phyloP scores from a whole-genome alignment of 352 stramenopile species.

The Phytophthora pinifolia region DNA sequence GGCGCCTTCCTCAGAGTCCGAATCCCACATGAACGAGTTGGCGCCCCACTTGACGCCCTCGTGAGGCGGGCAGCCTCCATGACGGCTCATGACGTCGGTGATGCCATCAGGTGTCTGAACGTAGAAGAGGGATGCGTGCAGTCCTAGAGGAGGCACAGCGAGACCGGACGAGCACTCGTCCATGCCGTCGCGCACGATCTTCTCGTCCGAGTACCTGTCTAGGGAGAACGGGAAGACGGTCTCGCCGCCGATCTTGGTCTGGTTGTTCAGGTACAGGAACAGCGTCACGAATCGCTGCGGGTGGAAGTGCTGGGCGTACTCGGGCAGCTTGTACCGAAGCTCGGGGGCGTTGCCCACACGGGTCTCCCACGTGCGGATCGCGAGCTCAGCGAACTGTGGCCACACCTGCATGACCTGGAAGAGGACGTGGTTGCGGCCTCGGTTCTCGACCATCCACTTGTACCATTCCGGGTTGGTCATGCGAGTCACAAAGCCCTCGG shows the following conservation, averaged over 20 bases:
- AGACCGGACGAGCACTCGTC: constrained; percentile 76
- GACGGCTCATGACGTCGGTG: constrained; percentile 74
- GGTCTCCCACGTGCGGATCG: constrained; percentile 71
- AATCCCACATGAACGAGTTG: constrained; percentile 90
- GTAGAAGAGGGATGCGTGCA: constrained; percentile 86
- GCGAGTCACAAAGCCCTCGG: constrained; percentile 44
- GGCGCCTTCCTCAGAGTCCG: constrained; percentile 76
- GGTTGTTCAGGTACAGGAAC: constrained; percentile 97
- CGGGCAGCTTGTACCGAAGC: constrained; percentile 62
- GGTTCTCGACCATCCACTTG: constrained; percentile 70
- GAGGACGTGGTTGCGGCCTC: constrained; percentile 59
- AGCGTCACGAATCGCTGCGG: constrained; percentile 96
- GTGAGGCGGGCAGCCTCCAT: constrained; percentile 83
- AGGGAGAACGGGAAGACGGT: constrained; percentile 96
- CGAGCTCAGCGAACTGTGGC: constrained; percentile 55
- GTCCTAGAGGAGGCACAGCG: constrained; percentile 63
- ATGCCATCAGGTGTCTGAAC: constrained; percentile 76
- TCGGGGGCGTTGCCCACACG: constrained; percentile 36
- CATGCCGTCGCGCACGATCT: constrained; percentile 78
- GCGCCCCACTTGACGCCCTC: constrained; percentile 85
- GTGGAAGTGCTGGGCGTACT: constrained; percentile 75
- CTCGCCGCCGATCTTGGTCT: constrained; percentile 94
- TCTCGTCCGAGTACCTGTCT: constrained; percentile 67
- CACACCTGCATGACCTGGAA: constrained; percentile 66
- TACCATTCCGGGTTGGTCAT: constrained; percentile 76